A percentile compares a stretch with the other conserved stretches of the same genome.
These are phyloP conservation scores for Colletotrichum truncatum DNA, from an alignment of 2,329 filamentous ascomycete genomes.

Conservation along the genomic window DNA sequence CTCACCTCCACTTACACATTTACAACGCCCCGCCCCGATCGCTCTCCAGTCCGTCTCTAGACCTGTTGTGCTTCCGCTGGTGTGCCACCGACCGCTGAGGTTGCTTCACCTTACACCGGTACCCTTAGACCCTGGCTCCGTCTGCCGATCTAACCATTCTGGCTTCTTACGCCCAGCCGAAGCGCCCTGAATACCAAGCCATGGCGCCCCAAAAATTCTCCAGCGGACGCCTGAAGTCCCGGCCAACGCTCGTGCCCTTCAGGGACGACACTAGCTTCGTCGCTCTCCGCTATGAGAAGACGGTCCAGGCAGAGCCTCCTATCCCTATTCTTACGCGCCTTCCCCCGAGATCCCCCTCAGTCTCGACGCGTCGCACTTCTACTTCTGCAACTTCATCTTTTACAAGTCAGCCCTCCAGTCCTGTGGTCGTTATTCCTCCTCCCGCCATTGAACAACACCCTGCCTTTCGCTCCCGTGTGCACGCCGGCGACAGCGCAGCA, in stretches of 20 bases:
- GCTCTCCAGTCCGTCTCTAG: conserved; percentile 2
- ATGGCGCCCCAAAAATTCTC: conserved; percentile 52
- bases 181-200: conserved; percentile 17
- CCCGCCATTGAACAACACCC: conserved; percentile 60
- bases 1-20: conserved; percentile 18
- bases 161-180: not conserved
- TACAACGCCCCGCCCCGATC: conserved; percentile 12
- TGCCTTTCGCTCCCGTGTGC: conserved; percentile 51
- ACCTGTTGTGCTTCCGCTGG: not conserved
- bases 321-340: conserved; percentile 60
- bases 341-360: conserved; percentile 40
- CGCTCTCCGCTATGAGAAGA: conserved; percentile 69
- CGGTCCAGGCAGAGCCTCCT: conserved; percentile 64
- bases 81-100: conserved; percentile 8
- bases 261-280: conserved; percentile 61
- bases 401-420: conserved; percentile 30
- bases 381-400: conserved; percentile 19
- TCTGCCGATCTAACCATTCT: conserved; percentile 8
- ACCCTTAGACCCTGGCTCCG: not conserved
- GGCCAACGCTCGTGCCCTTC: conserved; percentile 48
- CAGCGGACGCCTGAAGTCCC: conserved; percentile 53
- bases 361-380: conserved; percentile 27
- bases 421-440: conserved; percentile 45
- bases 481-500: conserved; percentile 34
- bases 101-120: not conserved